Conservation (phyloP, 2,329 filamentous ascomycete genomes). For the Verticillium tricorpus region DNA sequence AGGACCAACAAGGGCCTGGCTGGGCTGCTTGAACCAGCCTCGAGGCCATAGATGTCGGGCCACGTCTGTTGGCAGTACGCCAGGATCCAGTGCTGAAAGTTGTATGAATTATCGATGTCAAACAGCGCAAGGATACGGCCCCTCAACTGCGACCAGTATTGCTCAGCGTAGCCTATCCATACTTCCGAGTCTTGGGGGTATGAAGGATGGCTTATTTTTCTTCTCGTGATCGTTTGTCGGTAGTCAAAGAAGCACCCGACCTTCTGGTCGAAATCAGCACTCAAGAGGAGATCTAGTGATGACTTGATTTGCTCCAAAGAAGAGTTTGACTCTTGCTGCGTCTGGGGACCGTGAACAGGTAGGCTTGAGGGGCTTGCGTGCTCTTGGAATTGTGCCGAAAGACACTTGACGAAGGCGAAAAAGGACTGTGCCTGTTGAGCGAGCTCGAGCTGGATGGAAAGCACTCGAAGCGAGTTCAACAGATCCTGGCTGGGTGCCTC, state of each 20-base stretch:
- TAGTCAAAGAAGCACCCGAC: not conserved
- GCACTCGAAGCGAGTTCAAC: not conserved
- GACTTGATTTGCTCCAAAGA: not conserved
- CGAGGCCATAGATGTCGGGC: constrained; percentile 17
- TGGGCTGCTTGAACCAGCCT: not conserved
- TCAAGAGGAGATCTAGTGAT: not conserved
- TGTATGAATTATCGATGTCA: constrained; percentile 16
- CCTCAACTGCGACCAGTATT: constrained; percentile 22
- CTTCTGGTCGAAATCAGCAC: not conserved
- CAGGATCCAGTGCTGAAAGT: constrained; percentile 31
- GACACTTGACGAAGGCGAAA: not conserved
- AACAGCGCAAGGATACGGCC: constrained; percentile 24
- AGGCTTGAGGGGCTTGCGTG: not conserved
- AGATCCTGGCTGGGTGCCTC: not conserved
- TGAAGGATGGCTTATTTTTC: not conserved
- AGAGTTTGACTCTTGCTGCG: not conserved
- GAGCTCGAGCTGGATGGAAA: not conserved
- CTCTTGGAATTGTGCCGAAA: not conserved
- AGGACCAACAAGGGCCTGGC: constrained; percentile 18
- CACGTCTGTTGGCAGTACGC: constrained; percentile 26
- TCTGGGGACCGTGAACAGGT: not conserved
- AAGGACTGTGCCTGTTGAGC: not conserved
- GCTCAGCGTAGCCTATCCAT: constrained; percentile 20
- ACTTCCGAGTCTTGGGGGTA: constrained; percentile 2
- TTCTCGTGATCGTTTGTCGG: not conserved